Percentiles rank a stretch among this genome's conserved stretches.
These are phyloP conservation scores for Kuraishia ogatae DNA, from an alignment of 805 yeast genomes.

Conservation along the genomic window DNA sequence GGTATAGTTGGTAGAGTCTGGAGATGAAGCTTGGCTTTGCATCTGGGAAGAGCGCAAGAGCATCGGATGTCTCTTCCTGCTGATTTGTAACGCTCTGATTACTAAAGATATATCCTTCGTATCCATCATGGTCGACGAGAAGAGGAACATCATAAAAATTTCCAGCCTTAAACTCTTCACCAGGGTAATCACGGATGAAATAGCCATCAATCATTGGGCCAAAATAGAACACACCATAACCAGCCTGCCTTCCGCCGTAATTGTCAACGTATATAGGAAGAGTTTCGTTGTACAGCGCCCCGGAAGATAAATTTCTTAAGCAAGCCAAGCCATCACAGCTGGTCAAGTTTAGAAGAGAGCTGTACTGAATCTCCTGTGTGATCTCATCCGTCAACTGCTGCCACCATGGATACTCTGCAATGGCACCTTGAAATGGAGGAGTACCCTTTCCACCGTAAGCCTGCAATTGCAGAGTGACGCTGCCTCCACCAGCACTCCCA, in stretches of 20 bases:
- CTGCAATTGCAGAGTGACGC: neutral
- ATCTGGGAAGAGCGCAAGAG: neutral
- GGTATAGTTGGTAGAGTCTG: neutral
- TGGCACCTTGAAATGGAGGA: neutral
- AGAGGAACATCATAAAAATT: neutral
- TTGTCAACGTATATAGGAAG: neutral
- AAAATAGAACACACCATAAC: neutral
- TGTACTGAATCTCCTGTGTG: neutral
- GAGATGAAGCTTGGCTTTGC: neutral
- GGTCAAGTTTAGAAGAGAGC: neutral
- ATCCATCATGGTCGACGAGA: neutral
- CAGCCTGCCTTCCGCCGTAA: neutral
- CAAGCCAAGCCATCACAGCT: neutral
- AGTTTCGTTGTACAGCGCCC: neutral
- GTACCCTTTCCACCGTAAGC: neutral
- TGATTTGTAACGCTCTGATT: neutral
- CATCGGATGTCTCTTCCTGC: neutral
- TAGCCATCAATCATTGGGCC: neutral
- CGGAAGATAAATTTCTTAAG: neutral
- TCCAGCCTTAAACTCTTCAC: neutral
- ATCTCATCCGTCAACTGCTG: neutral
- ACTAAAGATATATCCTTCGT: neutral
- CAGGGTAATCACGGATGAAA: neutral
- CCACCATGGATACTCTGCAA: neutral
- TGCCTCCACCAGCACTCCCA: neutral